Evolutionary conservation across 768 basidiomycete species (phyloP).

Genomic region (Gymnopilus junonius): DNA sequence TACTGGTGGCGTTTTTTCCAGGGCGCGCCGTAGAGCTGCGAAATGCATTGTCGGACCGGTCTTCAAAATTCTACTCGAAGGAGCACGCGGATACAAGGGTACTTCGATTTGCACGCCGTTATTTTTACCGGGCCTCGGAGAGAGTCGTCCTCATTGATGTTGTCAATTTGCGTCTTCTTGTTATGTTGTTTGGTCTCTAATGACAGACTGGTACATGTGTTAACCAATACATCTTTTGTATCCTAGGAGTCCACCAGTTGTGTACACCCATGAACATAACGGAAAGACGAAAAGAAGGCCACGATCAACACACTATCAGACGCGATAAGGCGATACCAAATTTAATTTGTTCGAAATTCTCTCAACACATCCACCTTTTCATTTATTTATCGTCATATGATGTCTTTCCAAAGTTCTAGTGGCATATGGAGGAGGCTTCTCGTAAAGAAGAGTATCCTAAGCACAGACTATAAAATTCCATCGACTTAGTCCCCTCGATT

Average conservation of each 20-base stretch:
- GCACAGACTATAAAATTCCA: neutral
- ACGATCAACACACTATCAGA: neutral
- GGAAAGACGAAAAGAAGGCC: neutral
- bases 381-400: neutral
- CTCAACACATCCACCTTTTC: neutral
- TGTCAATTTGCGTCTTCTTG: neutral
- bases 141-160: neutral
- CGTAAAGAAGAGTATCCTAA: neutral
- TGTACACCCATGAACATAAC: neutral
- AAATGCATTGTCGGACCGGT: neutral
- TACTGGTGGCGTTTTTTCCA: neutral
- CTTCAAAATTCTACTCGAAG: neutral
- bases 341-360: neutral
- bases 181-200: too few species aligned
- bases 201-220: too few species aligned
- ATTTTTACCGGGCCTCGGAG: neutral
- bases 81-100: neutral
- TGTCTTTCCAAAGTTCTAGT: neutral
- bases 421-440: neutral
- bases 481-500: too few species aligned
- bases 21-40: neutral
- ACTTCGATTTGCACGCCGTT: neutral
- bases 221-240: too few species aligned
- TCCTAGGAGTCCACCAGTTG: too few species aligned
- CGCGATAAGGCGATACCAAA: conserved; percentile 1